Base-by-base conservation (phyloP, 2,329 filamentous ascomycete genomes). In the Cladophialophora bantiana region DNA sequence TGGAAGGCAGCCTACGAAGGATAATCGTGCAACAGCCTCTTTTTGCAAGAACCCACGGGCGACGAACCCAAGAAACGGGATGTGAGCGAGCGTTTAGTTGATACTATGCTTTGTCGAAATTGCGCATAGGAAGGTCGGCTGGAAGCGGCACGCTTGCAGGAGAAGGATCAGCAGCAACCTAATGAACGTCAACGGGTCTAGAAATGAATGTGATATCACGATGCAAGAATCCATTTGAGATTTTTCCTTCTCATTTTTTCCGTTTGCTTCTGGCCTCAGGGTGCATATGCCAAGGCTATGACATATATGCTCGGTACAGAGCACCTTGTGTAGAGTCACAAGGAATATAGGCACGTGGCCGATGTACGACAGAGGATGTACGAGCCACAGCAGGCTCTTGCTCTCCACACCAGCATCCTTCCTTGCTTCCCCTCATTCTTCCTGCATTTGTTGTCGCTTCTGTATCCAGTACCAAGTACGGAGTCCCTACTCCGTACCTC, bases 51-150 rank as follows among this genome's bases (percentile, higher is more conserved):
- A 26, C 9, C 45, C 20, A 10, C 45, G 26, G 18, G 18, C 18
- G 18, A n/a, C 45, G 12, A 26, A 20, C 10, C 18, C 45, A 26
- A 50, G 45, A 50, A 50, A 50, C 20, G 45, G 45, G 26, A 48
- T 48, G 42, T 48, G 42, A 48, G 42, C 42, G 42, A 50, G 45
- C 45, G 45, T 50, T 50, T 50, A 50, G 18, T 50, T 26, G 26
- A 26, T 26, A 26, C 3, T 50, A 50, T 26, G 18, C 18, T 10
- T 50, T 20, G 45, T 50, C 45, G n/a, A 50, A 26, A 26, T 50
- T 50, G 45, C 6, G 45, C 45, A 26, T 50, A 12, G 2, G 45
- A 20, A 26, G 26, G 4, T 18, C 18, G 9, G 12, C 18, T 50
- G 45, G 18, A 12, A 50, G 6, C 45, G 26, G 15, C 45, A 50